Conservation (phyloP, 495 filamentous ascomycete species). For the Pyrenula aspistea region DNA sequence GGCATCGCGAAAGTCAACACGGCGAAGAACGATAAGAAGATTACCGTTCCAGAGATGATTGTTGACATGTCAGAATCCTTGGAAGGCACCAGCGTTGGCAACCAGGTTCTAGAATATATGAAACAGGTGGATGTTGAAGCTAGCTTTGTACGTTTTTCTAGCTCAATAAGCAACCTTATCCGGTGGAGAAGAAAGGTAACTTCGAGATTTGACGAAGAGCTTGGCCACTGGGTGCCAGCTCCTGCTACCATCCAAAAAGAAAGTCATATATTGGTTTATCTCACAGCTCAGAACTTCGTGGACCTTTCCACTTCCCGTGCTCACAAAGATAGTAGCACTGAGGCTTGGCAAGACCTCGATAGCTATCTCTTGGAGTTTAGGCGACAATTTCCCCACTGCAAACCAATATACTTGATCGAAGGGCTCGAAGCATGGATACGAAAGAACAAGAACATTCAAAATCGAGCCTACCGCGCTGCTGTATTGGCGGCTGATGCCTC, state of each 20-base stretch:
- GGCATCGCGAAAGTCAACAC: conserved; percentile 69
- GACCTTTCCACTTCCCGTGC: conserved; percentile 38
- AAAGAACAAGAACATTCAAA: conserved; percentile 55
- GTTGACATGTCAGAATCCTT: conserved; percentile 55
- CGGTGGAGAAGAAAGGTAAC: conserved; percentile 65
- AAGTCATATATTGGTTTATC: conserved; percentile 52
- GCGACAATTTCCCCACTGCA: conserved; percentile 34
- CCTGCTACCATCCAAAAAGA: conserved; percentile 43
- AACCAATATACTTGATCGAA: conserved; percentile 66
- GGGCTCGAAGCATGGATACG: conserved; percentile 55
- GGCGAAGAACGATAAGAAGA: conserved; percentile 62
- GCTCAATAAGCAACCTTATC: conserved; percentile 40
- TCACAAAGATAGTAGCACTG: not conserved
- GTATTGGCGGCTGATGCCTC: conserved; percentile 27
- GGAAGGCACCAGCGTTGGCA: conserved; percentile 30
- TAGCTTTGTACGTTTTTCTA: conserved; percentile 15
- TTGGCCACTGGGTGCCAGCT: conserved; percentile 57
- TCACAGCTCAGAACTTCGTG: conserved; percentile 59
- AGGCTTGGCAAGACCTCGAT: conserved; percentile 27
- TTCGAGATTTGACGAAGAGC: conserved; percentile 47
- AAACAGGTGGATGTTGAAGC: conserved; percentile 44
- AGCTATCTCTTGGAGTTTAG: conserved; percentile 46
- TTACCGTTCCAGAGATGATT: conserved; percentile 73
- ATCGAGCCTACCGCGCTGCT: conserved; percentile 53
- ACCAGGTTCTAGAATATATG: conserved; percentile 40